Base-by-base conservation (phyloP, 352 stramenopile species). In the Globisporangium emineosum region DNA sequence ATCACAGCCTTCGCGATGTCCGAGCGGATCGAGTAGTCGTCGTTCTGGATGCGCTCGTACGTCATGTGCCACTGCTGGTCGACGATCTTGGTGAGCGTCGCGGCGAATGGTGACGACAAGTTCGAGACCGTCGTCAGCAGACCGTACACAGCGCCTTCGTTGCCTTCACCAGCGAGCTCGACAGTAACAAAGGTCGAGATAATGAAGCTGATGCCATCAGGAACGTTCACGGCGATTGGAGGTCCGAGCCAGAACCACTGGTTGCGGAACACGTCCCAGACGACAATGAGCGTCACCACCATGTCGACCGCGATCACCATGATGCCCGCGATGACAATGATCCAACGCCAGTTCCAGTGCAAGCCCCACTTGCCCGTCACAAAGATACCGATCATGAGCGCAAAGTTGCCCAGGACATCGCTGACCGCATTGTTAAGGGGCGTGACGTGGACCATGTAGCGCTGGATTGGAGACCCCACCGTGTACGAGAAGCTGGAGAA, bases 401-500 rank as follows among this genome's bases (percentile, higher is more conserved):
- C 37, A 43, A 43, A 43, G 15, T 43, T 43, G 15, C 37, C 13
- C 37, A 43, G 37, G 5, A n/a, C 37, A 15, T 19, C n/a, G 37
- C 15, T 43, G 5, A 43, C 7, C 5, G 15, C 19, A 15, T 43
- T 43, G 37, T n/a, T 43, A 15, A 43, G 37, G n/a, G 37, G 37
- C 37, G 37, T 43, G 37, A n/a, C 15, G 15, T 43, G 37, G 5
- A 52, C n/a, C 45, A 23, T 52, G 45, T 52, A 52, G 45, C 45
- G n/a, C 19, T 52, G n/a, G 8, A 52, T 52, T 0, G 3, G 21
- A 5, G 43, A 51, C 43, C 19, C n/a, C 0, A 17, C 21, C 0
- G 45, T 27, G 45, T 52, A 27, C 21, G 45, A 52, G 45, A 52
- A 27, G 45, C 45, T 52, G 45, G n/a, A 52, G 45, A 52, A 29